Evolutionary conservation across 2,329 filamentous ascomycete species (phyloP).

Genomic region (Botryotinia narcissicola): DNA sequence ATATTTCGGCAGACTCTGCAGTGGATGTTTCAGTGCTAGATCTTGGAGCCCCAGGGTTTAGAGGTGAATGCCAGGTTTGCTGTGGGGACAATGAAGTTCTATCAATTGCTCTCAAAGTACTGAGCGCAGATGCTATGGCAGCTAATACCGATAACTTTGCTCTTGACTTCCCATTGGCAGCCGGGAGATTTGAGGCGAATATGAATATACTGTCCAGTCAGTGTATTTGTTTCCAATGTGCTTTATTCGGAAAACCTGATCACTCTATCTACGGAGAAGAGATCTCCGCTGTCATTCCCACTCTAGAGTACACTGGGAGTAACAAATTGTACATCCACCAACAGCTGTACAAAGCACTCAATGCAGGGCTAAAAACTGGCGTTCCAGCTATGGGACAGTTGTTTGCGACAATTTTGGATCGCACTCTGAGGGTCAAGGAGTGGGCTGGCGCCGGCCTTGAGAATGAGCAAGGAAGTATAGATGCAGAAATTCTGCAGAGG

Average conservation of each 20-base stretch:
- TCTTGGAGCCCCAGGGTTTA: not conserved
- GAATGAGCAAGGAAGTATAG: not conserved
- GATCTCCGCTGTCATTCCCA: not conserved
- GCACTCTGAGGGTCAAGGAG: not conserved
- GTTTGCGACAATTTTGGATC: not conserved
- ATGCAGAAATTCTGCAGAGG: not conserved
- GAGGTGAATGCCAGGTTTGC: not conserved
- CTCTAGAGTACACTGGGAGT: not conserved
- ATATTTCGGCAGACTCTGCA: not conserved
- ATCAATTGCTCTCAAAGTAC: not conserved
- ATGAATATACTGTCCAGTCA: slow-evolving; percentile 4
- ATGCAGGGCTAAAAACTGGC: not conserved
- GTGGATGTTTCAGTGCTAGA: not conserved
- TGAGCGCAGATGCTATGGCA: not conserved
- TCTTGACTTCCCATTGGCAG: not conserved
- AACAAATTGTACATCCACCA: not conserved
- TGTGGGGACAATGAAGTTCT: not conserved
- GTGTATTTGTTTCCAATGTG: slow-evolving; percentile 10
- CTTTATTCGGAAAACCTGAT: not conserved
- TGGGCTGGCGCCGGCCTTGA: not conserved
- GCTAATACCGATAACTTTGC: not conserved
- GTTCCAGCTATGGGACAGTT: slow-evolving; percentile 1
- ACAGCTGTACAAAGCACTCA: not conserved
- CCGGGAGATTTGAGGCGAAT: not conserved
- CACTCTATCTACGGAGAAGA: not conserved